Evolutionary conservation across 305 asterid genomes (phyloP).

Genomic region (Fraxinus floribunda): DNA sequence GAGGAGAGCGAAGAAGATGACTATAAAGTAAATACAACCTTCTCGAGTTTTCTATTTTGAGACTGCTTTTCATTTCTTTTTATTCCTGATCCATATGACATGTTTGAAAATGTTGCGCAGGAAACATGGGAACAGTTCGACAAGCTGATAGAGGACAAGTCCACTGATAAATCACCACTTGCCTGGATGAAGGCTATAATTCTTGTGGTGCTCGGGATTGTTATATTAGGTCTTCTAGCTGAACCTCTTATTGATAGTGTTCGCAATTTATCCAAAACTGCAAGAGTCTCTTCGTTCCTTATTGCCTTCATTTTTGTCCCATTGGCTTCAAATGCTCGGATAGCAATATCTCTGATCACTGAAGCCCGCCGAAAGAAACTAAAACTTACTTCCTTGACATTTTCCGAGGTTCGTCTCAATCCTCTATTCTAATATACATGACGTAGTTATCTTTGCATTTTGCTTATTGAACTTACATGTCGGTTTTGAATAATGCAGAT

Average conservation of each 20-base stretch:
- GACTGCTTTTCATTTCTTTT: background rate
- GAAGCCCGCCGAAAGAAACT: conserved; percentile 27
- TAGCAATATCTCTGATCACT: conserved; percentile 30
- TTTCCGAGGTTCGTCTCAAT: conserved; percentile 35
- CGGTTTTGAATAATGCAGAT: conserved; percentile 34
- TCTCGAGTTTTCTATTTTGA: background rate
- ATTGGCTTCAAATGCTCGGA: conserved; percentile 38
- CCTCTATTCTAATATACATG: background rate
- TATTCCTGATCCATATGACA: background rate
- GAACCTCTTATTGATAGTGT: conserved; percentile 44
- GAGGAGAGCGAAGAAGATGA: conserved; percentile 34
- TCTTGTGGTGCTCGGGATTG: conserved; percentile 34
- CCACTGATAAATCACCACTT: conserved; percentile 23
- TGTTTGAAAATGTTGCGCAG: conserved; percentile 20
- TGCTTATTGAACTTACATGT: background rate
- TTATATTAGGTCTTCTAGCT: conserved; percentile 32
- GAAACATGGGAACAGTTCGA: conserved; percentile 31
- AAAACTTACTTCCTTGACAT: conserved; percentile 33
- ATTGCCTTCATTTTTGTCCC: conserved; percentile 40
- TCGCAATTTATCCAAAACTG: conserved; percentile 21
- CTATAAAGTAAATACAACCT: conserved; percentile 17
- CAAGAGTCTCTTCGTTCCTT: conserved; percentile 34
- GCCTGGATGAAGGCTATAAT: conserved; percentile 35
- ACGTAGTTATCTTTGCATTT: background rate
- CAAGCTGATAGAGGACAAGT: conserved; percentile 25